Base-by-base conservation (phyloP, 305 asterid genomes). In the Stenogyne calaminthoides region DNA sequence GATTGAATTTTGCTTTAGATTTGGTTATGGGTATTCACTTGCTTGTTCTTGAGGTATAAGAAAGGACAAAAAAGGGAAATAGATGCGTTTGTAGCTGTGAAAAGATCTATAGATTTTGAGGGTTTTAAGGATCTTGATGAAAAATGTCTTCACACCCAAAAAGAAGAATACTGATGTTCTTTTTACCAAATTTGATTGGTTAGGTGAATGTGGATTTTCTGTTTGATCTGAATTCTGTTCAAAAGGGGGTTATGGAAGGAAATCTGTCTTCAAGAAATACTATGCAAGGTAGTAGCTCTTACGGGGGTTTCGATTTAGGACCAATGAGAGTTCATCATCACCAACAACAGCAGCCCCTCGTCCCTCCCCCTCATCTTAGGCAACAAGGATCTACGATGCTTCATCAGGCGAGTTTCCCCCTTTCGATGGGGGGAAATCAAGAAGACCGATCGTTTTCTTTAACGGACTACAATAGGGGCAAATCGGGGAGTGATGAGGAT, bases 401-500 rank as follows among this genome's bases (percentile, higher is more conserved):
- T 65, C 78, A 69, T 69, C 85, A 78, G 9, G 64, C 88, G 1
- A 83, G 72, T 68, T 85, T 84, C 46, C 93, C 93, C 34, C 93
- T 85, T 12, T 76, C 86, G 0, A 82, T 88, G 11, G 86, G 83
- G 9, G 82, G 74, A 51, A 60, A 54, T 47, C 92, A 78, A 61
- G 92, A 84, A 27, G 84, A 79, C 61, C 88, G 76, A 8, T 76
- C 81, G 10, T 58, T 83, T 61, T 75, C 84, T 10, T 29, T 73
- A 76, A 70, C 81, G 0, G 90, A 87, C 67, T 83, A 78, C 63
- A 80, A 49, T 32, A 76, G 82, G 74, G 81, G 76, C 0, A 88
- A 87, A 75, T 84, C 82, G 1, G 78, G 71, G 6, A 91, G 97
- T 36, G 97, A 91, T 71, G 95, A 91, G 19, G 97, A 91, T 19